Evolutionary conservation across 163 green algal species (phyloP), one percentile per base, ranked within the genome.

Genomic region (Scenedesmus sp.): DNA sequence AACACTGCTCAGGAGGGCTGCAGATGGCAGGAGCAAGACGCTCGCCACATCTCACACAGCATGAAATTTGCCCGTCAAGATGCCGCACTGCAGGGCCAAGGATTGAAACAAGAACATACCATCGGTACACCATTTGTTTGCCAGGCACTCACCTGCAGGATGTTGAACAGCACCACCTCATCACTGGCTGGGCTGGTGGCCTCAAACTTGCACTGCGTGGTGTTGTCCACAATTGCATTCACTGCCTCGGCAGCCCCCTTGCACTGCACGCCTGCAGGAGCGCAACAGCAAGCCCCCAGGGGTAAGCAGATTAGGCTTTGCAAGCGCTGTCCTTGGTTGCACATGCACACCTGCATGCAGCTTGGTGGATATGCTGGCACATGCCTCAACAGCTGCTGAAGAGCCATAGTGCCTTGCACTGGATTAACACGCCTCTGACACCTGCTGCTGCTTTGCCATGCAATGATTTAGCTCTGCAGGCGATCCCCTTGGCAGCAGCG

Each of bases 171-270:
- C 54, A 99, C 98, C 18, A 98, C 96, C 89, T 99, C 98, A 93
- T 99, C 98, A 18, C 93, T 95, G 1, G 95, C 96, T 60, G 97
- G 95, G 88, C 98, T 96, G 1, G 98, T 99, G 4, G 96, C 96
- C 93, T 99, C 97, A 94, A 99, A 99, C 87, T 97, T 97, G 96
- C 97, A 99, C 88, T 97, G 95, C 20, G 97, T 99, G 7, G 99
- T 96, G 34, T 97, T 96, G 79, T 99, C 97, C 1, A 98, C 97
- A 15, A 98, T 96, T 23, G 94, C 92, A 88, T 98, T 97, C 86
- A 99, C 97, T 2, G 96, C 97, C 52, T 97, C 96, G 12, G 95
- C 93, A 3, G 95, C 94, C 54, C 95, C 96, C 0, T 52, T 56
- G 1, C 87, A 91, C 7, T 88, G 54, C 4, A 90, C 92, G 1